Percentiles rank a stretch among this genome's conserved stretches.
Conservation (phyloP, 805 yeast genomes). For the Hemisphaericaspora nanyangensis region DNA sequence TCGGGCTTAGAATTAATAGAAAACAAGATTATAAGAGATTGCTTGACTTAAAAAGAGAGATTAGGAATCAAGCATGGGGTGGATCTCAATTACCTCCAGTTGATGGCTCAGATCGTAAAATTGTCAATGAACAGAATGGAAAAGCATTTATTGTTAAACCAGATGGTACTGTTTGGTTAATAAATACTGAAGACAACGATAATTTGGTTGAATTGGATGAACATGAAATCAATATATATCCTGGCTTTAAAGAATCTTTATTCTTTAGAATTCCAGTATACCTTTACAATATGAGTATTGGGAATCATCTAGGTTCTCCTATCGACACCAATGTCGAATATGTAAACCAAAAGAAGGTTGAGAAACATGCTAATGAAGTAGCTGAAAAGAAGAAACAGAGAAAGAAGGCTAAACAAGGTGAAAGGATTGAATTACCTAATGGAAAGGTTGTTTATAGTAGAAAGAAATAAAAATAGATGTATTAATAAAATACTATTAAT, state of each 20-base stretch:
- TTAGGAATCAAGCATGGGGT: constrained; percentile 56
- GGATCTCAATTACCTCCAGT: constrained; percentile 46
- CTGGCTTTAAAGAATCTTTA: constrained; percentile 48
- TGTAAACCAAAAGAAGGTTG: constrained; percentile 4
- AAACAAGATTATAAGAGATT: constrained; percentile 57
- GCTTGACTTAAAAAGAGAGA: constrained; percentile 44
- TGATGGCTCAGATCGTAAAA: constrained; percentile 46
- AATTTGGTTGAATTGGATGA: constrained; percentile 38
- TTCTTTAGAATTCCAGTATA: constrained; percentile 39
- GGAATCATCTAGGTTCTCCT: constrained; percentile 18
- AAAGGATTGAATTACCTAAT: constrained; percentile 52
- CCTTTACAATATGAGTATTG: constrained; percentile 45
- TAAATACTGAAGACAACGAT: constrained; percentile 39
- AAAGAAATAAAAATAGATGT: constrained; percentile 4
- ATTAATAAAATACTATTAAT: not conserved
- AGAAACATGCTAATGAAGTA: constrained; percentile 8
- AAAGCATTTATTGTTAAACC: constrained; percentile 53
- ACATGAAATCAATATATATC: constrained; percentile 42
- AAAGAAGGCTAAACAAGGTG: constrained; percentile 32
- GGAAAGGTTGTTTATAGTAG: constrained; percentile 52
- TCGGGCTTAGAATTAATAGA: constrained; percentile 50
- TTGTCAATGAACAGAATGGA: constrained; percentile 39
- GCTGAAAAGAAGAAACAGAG: constrained; percentile 18
- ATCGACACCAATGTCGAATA: constrained; percentile 15
- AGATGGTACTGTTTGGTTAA: constrained; percentile 53